phyloP scores from a whole-genome alignment of 352 stramenopile genomes.

The Blastocystis sp. region DNA sequence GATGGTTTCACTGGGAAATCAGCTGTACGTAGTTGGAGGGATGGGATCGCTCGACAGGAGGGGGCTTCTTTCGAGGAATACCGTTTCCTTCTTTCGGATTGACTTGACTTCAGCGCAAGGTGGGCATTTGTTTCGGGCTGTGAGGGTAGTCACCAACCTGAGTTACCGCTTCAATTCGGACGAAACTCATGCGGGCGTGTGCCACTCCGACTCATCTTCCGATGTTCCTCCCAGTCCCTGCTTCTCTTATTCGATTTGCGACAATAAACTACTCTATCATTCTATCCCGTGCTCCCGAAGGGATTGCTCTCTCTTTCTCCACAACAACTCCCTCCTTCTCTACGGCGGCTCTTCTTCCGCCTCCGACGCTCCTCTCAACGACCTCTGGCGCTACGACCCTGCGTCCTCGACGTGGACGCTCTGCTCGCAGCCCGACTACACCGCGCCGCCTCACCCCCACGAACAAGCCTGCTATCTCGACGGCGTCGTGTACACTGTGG shows the following conservation, averaged over 20 bases:
- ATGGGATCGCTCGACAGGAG: neutral
- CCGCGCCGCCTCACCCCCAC: neutral
- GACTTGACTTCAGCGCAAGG: neutral
- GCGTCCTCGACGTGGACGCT: neutral
- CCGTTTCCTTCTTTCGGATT: neutral
- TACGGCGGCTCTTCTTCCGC: neutral
- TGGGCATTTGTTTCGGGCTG: neutral
- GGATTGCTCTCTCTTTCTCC: neutral
- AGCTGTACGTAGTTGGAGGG: conserved; percentile 11
- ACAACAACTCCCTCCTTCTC: neutral
- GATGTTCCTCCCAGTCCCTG: neutral
- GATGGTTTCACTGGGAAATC: neutral
- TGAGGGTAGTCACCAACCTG: too few species aligned
- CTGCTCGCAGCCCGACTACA: neutral
- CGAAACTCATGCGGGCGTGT: too few species aligned
- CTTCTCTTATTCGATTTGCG: neutral
- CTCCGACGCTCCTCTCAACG: neutral
- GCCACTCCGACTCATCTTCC: too few species aligned
- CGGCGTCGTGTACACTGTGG: neutral
- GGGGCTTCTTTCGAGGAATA: neutral
- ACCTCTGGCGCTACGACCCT: neutral
- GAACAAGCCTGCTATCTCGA: neutral
- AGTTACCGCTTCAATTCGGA: too few species aligned
- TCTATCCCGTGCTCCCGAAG: neutral
- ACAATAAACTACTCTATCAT: neutral